phyloP scores from a whole-genome alignment of 2,329 filamentous ascomycete species.

The Fusarium siculi region DNA sequence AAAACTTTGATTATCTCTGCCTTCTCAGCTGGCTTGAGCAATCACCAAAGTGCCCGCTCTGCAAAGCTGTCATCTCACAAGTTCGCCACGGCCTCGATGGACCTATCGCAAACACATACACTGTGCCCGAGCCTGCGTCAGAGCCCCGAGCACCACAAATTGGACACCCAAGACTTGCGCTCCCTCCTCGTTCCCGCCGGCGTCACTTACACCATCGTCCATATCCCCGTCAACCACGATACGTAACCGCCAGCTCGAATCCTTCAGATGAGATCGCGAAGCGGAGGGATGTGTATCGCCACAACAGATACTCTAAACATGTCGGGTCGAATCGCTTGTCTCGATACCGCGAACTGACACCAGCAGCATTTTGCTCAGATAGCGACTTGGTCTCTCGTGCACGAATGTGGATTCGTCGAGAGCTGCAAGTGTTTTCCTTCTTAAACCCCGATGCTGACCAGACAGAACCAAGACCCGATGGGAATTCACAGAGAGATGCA shows the following conservation, averaged over 20 bases:
- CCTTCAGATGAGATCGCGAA: constrained; percentile 48
- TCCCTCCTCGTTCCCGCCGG: not conserved
- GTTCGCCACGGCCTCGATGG: constrained; percentile 72
- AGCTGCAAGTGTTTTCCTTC: constrained; percentile 85
- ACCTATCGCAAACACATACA: constrained; percentile 60
- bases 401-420: constrained; percentile 82
- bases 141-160: not conserved
- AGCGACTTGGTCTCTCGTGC: constrained; percentile 78
- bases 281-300: constrained; percentile 78
- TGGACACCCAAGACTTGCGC: constrained; percentile 7
- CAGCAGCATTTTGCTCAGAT: constrained; percentile 71
- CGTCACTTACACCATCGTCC: constrained; percentile 13
- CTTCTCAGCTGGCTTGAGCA: constrained; percentile 83
- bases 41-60: constrained; percentile 80
- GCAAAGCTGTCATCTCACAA: constrained; percentile 66
- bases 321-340: constrained; percentile 85
- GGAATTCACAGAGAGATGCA: not conserved
- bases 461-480: not conserved
- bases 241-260: constrained; percentile 4
- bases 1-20: constrained; percentile 86
- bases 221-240: constrained; percentile 7
- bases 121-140: constrained; percentile 59
- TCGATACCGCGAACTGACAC: constrained; percentile 78
- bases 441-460: constrained; percentile 55
- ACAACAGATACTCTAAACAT: constrained; percentile 79